Evolutionary conservation across 2,329 filamentous ascomycete species (phyloP), one percentile per base, ranked within the genome.

Genomic region (Stylonectria norvegica): DNA sequence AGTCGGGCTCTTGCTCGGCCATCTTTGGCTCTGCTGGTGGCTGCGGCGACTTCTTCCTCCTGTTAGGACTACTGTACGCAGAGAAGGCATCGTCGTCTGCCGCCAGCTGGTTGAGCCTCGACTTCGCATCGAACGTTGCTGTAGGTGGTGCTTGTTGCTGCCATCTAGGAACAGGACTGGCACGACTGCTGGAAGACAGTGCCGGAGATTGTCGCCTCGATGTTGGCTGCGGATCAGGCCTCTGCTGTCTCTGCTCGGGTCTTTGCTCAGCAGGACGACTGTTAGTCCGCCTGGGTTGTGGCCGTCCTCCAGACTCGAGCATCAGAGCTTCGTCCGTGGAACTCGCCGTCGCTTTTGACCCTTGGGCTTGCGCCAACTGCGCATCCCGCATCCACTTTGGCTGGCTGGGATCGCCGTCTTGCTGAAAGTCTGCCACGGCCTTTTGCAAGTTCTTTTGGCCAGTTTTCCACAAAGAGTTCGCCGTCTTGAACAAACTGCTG

Each of bases 361-460:
- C 52, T 18, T 58, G 65, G 20, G 50, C 50, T 23, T 63, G 66
- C 3, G 73, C 69, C 40, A 71, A 66, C 30, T 78, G 75, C 3
- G 81, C 76, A 42, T 90, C 85, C 54, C 85, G 82, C 91, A 98
- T 95, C 93, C 93, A 98, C 59, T 88, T 93, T 1, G 93, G 93
- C 59, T 95, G 87, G 57, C 64, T 86, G 3, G 85, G 75, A 57
- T 95, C 89, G 12, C 63, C 84, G 29, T 76, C 75, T 48, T 79
- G 73, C 50, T 85, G 79, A 43, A 97, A 86, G 12, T 98, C 93
- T 7, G 89, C 83, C 22, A 97, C 86, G 4, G 89, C 91, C 64
- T 93, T 89, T 57, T 95, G 89, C 42, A 97, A 79, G 61, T 88
- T 90, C 66, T 95, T 98, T 59, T 90, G 88, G 0, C 91, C 83